A percentile compares a stretch with the other conserved stretches of the same genome.
Conservation (phyloP, 768 basidiomycete species). For the Tubosaeta brunneosetosa region DNA sequence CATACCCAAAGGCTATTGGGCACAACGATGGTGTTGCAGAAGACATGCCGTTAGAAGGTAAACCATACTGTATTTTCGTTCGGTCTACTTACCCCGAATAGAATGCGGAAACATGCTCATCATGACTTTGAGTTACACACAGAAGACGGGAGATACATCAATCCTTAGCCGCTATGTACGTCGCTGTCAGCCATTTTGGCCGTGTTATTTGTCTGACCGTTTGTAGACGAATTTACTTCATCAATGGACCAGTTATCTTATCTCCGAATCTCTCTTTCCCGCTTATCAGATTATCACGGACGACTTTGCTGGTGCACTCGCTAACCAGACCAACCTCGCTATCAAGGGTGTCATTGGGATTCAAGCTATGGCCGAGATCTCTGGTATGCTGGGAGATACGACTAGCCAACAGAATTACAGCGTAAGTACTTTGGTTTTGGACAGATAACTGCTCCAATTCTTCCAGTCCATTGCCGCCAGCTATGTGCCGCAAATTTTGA, state of each 20-base stretch:
- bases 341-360: constrained; percentile 70
- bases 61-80: constrained; percentile 23
- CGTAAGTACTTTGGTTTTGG: constrained; percentile 8
- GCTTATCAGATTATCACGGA: constrained; percentile 49
- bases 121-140: constrained; percentile 61
- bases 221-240: constrained; percentile 46
- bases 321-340: constrained; percentile 66
- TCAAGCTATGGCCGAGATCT: constrained; percentile 57
- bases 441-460: not conserved
- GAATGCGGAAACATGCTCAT: constrained; percentile 75
- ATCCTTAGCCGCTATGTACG: constrained; percentile 41
- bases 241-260: constrained; percentile 63
- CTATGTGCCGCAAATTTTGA: constrained; percentile 52
- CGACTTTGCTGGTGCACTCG: constrained; percentile 46
- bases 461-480: constrained; percentile 47
- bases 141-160: constrained; percentile 47
- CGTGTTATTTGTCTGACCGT: not conserved
- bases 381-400: constrained; percentile 38
- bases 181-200: not conserved
- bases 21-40: constrained; percentile 48
- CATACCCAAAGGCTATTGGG: constrained; percentile 38
- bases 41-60: constrained; percentile 45
- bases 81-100: constrained; percentile 19
- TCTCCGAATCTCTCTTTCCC: constrained; percentile 46
- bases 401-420: constrained; percentile 40